A percentile compares a stretch with the other conserved stretches of the same genome.
Evolutionary conservation across 495 filamentous ascomycete genomes (phyloP).

Genomic region (Daldinia caldariorum): DNA sequence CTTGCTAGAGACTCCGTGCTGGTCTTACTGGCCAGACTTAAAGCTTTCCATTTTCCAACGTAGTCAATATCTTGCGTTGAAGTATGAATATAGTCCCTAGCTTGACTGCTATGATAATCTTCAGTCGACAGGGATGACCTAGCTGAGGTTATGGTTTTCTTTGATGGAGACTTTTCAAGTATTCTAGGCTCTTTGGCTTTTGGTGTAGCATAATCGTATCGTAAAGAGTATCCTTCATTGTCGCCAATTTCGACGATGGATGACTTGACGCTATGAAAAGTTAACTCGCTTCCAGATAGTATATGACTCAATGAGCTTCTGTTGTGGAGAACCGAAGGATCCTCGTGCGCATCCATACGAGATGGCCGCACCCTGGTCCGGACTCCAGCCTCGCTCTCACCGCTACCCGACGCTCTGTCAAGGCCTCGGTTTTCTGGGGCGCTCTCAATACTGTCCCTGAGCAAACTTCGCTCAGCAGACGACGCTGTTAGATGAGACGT

Average conservation of each 20-base stretch:
- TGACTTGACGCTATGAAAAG: constrained; percentile 22
- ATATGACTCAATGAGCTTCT: constrained; percentile 5
- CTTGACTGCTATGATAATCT: constrained; percentile 6
- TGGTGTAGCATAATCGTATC: background rate
- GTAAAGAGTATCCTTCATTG: constrained; percentile 5
- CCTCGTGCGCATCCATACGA: background rate
- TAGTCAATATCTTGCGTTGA: constrained; percentile 3
- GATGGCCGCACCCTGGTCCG: constrained; percentile 1
- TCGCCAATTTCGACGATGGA: constrained; percentile 19
- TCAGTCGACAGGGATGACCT: constrained; percentile 19
- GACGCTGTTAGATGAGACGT: background rate
- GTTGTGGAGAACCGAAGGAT: background rate
- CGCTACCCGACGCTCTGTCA: background rate
- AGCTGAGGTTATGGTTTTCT: constrained; percentile 9
- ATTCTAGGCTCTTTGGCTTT: background rate
- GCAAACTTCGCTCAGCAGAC: constrained; percentile 6
- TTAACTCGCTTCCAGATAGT: constrained; percentile 25
- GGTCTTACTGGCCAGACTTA: constrained; percentile 31
- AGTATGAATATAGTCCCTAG: constrained; percentile 1
- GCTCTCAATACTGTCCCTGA: constrained; percentile 5
- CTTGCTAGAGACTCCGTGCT: constrained; percentile 42
- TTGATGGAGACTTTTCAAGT: background rate
- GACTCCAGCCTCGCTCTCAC: constrained; percentile 8
- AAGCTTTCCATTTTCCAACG: constrained; percentile 36
- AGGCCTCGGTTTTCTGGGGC: background rate